These are phyloP conservation scores for Penicillium sp. DNA, from an alignment of 2,329 filamentous ascomycete genomes.

Conservation along the genomic window DNA sequence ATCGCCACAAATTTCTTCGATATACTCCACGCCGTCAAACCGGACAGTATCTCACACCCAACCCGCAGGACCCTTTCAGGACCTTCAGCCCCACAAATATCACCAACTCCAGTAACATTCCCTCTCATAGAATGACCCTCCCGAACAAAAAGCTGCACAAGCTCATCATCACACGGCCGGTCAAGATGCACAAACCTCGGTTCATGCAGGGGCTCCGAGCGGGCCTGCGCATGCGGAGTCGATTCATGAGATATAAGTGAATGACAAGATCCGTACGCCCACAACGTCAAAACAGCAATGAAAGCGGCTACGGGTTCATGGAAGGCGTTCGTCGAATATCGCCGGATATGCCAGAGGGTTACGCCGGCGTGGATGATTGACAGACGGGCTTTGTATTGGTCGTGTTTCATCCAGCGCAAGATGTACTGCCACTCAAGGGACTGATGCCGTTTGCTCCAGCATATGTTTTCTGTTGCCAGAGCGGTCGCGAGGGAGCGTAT, in stretches of 20 bases:
- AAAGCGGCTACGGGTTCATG: constrained; percentile 48
- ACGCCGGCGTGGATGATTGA: constrained; percentile 54
- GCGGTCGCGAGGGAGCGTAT: constrained; percentile 45
- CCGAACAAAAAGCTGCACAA: constrained; percentile 55
- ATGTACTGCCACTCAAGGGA: constrained; percentile 42
- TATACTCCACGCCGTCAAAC: constrained; percentile 36
- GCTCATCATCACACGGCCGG: constrained; percentile 55
- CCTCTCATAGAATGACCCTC: constrained; percentile 50
- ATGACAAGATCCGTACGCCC: constrained; percentile 45
- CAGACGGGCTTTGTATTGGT: constrained; percentile 56
- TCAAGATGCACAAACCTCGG: constrained; percentile 52
- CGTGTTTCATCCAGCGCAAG: constrained; percentile 49
- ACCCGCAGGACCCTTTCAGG: constrained; percentile 39
- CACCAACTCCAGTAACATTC: constrained; percentile 52
- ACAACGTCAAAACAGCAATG: constrained; percentile 47
- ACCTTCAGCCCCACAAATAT: constrained; percentile 43
- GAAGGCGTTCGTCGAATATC: constrained; percentile 49
- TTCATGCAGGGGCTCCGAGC: constrained; percentile 24
- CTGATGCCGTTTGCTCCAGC: constrained; percentile 29
- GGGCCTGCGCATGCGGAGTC: constrained; percentile 11
- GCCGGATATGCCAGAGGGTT: constrained; percentile 52
- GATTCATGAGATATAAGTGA: constrained; percentile 32
- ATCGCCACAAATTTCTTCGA: constrained; percentile 34
- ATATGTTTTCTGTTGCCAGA: constrained; percentile 33
- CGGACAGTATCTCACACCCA: constrained; percentile 39